Percentiles rank a stretch among this genome's conserved stretches.
Evolutionary conservation across 208 protist genomes (phyloP).

Genomic region (Crithidia brevicula): DNA sequence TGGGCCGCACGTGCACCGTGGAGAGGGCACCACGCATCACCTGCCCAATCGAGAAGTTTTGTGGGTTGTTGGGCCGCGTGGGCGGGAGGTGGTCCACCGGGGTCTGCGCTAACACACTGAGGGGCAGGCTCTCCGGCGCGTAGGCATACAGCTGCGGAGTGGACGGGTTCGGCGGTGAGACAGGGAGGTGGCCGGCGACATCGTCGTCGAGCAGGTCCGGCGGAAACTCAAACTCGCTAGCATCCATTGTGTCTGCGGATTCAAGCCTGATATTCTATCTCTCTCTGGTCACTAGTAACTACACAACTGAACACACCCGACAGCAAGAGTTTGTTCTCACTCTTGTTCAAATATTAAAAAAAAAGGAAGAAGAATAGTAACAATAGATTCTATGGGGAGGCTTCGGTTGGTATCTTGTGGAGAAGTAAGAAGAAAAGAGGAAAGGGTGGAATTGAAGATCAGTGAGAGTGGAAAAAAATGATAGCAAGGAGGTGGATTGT

Average conservation of each 20-base stretch:
- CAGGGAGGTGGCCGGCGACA: conserved; percentile 16
- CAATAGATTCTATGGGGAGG: no score
- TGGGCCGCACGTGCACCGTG: conserved; percentile 14
- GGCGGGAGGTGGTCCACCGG: conserved; percentile 80
- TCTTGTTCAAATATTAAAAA: no score
- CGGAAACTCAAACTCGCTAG: conserved; percentile 86
- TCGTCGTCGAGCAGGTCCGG: conserved; percentile 58
- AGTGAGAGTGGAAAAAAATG: no score
- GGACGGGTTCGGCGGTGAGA: conserved; percentile 5
- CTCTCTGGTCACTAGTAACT: no score
- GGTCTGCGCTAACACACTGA: conserved; percentile 54
- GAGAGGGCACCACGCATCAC: conserved; percentile 47
- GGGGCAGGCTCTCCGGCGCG: conserved; percentile 31
- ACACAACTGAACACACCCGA: no score
- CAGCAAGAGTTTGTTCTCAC: no score
- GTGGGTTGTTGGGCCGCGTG: conserved; percentile 47
- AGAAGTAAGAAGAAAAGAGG: no score
- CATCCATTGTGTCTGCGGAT: conserved; percentile 38
- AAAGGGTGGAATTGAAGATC: no score
- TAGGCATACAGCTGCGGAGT: conserved; percentile 1
- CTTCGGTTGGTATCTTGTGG: no score
- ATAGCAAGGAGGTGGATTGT: no score
- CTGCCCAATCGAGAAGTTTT: conserved; percentile 67
- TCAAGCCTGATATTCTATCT: no score
- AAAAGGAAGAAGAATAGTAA: no score